Evolutionary conservation across 2,329 filamentous ascomycete species (phyloP).

Genomic region (Cercospora nicotianae): DNA sequence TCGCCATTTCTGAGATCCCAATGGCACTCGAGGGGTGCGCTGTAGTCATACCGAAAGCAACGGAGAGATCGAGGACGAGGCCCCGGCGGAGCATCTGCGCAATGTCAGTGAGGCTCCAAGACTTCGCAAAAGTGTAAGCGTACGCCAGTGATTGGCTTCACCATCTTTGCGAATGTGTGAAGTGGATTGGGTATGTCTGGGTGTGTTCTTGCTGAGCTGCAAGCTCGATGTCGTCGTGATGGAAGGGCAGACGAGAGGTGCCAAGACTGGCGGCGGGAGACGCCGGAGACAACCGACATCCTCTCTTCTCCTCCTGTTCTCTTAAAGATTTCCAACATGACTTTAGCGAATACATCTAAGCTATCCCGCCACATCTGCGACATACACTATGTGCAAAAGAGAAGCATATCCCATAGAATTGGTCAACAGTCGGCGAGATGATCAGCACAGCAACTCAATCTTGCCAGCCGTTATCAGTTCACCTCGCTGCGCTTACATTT

Average conservation of each 20-base stretch:
- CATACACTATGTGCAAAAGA: neutral
- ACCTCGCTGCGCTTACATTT: neutral
- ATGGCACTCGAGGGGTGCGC: constrained; percentile 2
- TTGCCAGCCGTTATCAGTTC: neutral
- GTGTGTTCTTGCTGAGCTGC: constrained; percentile 2
- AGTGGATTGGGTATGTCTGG: neutral
- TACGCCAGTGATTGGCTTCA: constrained; percentile 56
- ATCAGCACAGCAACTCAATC: neutral
- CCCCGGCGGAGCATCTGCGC: constrained; percentile 64
- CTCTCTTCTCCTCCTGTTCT: neutral
- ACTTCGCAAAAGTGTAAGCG: constrained; percentile 30
- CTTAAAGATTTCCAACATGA: neutral
- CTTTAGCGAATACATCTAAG: neutral
- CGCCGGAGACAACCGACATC: neutral
- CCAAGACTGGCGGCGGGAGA: neutral
- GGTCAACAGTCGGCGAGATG: neutral
- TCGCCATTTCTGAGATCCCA: neutral
- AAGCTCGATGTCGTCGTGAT: constrained; percentile 15
- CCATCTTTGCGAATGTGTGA: constrained; percentile 26
- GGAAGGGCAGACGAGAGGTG: neutral
- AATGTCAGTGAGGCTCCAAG: constrained; percentile 28
- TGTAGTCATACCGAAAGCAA: constrained; percentile 61
- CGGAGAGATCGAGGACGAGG: constrained; percentile 66
- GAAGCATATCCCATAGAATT: neutral
- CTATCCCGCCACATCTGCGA: neutral